Evolutionary conservation across 148 eudicot species (phyloP).

Genomic region (Hydrangea macrophylla): DNA sequence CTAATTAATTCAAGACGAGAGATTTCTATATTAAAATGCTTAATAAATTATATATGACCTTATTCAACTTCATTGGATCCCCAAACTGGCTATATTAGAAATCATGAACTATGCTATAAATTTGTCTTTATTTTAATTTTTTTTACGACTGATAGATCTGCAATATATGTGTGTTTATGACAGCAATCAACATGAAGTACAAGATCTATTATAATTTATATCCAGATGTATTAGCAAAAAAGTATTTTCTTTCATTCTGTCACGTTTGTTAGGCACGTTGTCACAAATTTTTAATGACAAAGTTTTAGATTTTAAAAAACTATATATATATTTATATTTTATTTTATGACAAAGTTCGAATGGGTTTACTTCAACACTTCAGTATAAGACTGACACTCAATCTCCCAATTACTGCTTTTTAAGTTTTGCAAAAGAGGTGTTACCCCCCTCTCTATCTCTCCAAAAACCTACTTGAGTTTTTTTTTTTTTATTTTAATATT

Average conservation of each 20-base stretch:
- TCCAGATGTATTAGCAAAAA: neutral
- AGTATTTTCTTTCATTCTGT: neutral
- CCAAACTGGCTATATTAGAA: too few species aligned
- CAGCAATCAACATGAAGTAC: neutral
- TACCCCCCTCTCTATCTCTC: neutral
- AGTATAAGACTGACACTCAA: neutral
- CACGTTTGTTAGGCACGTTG: neutral
- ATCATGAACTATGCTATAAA: too few species aligned
- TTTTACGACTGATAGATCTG: too few species aligned
- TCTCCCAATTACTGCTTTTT: neutral
- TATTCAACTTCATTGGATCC: too few species aligned
- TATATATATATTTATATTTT: too few species aligned
- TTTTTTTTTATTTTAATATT: too few species aligned
- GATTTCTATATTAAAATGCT: too few species aligned
- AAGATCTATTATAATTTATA: neutral
- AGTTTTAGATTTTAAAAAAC: too few species aligned
- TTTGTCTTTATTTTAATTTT: too few species aligned
- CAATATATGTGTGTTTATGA: neutral
- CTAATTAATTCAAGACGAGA: too few species aligned
- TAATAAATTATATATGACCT: too few species aligned
- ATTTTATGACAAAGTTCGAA: neutral
- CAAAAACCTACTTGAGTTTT: too few species aligned
- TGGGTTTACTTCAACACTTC: neutral
- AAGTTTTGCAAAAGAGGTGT: neutral
- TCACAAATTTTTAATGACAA: neutral